phyloP scores from a whole-genome alignment of 108 stramenopile genomes.

The Cyclotella cryptica region DNA sequence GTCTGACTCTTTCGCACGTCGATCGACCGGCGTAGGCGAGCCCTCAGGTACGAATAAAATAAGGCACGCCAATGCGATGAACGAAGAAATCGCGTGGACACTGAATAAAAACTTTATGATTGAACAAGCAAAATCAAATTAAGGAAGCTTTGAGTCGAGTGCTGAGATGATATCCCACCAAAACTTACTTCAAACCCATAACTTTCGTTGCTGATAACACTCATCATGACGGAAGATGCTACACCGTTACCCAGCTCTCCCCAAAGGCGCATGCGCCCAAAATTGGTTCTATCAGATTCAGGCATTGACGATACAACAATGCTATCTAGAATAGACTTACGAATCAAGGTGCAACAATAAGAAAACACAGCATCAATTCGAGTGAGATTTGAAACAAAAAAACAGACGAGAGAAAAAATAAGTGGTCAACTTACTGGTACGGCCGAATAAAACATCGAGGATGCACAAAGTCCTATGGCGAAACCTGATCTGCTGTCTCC shows the following conservation, averaged over 20 bases:
- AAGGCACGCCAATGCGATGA: conserved; percentile 23
- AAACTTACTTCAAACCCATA: conserved; percentile 34
- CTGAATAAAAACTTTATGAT: conserved; percentile 31
- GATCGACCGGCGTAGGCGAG: not conserved
- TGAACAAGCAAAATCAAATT: not conserved
- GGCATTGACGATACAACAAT: conserved; percentile 78
- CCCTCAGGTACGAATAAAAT: conserved; percentile 25
- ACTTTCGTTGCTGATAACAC: conserved; percentile 18
- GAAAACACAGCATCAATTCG: not conserved
- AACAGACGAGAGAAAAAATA: not conserved
- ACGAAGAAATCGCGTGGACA: conserved; percentile 35
- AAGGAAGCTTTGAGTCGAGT: not conserved
- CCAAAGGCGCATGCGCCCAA: conserved; percentile 91
- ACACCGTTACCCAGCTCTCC: conserved; percentile 96
- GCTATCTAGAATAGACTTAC: conserved; percentile 83
- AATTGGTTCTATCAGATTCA: conserved; percentile 67
- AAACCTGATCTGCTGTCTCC: conserved; percentile 19
- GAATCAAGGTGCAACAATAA: not conserved
- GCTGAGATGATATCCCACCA: not conserved
- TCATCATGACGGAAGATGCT: conserved; percentile 44
- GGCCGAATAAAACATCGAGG: conserved; percentile 42
- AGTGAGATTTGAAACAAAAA: not conserved
- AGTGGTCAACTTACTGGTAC: conserved; percentile 21
- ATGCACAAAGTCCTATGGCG: conserved; percentile 29
- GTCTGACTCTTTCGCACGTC: not conserved